A percentile compares a stretch with the other conserved stretches of the same genome.
Evolutionary conservation across 345 rosid species (phyloP).

Genomic region (Durio zibethinus): DNA sequence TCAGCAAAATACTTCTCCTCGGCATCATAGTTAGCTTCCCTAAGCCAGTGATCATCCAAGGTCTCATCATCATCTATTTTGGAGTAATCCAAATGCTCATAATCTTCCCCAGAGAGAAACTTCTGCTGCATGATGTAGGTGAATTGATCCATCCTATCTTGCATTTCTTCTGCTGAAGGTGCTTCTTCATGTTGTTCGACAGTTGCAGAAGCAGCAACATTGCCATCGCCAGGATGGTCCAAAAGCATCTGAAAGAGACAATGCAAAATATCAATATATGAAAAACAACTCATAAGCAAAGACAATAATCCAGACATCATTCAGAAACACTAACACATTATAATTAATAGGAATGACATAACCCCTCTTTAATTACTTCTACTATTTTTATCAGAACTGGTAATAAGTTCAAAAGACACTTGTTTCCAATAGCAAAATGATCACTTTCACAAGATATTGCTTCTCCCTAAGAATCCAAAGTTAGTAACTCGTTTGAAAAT

Average conservation of each 20-base stretch:
- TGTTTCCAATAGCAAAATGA: neutral
- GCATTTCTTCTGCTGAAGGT: constrained; percentile 58
- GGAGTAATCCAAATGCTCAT: constrained; percentile 73
- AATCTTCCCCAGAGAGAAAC: constrained; percentile 87
- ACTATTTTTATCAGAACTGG: neutral
- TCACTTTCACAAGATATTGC: neutral
- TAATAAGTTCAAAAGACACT: neutral
- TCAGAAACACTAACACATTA: neutral
- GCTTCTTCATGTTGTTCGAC: constrained; percentile 19
- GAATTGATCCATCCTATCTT: constrained; percentile 83
- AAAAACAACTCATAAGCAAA: neutral
- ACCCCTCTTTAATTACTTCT: neutral
- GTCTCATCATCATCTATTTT: constrained; percentile 82
- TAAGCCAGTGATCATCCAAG: constrained; percentile 92
- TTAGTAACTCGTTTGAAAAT: neutral
- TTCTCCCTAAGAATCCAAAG: neutral
- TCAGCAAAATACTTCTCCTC: constrained; percentile 87
- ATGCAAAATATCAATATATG: neutral
- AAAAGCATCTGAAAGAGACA: constrained; percentile 18
- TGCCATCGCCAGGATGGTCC: constrained; percentile 9
- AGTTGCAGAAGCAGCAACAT: constrained; percentile 11
- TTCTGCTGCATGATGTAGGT: constrained; percentile 81
- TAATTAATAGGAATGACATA: neutral
- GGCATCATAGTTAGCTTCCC: constrained; percentile 74
- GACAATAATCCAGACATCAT: neutral